These are phyloP conservation scores for Stephanodiscus triporus DNA, from an alignment of 108 stramenopile genomes.

Conservation along the genomic window DNA sequence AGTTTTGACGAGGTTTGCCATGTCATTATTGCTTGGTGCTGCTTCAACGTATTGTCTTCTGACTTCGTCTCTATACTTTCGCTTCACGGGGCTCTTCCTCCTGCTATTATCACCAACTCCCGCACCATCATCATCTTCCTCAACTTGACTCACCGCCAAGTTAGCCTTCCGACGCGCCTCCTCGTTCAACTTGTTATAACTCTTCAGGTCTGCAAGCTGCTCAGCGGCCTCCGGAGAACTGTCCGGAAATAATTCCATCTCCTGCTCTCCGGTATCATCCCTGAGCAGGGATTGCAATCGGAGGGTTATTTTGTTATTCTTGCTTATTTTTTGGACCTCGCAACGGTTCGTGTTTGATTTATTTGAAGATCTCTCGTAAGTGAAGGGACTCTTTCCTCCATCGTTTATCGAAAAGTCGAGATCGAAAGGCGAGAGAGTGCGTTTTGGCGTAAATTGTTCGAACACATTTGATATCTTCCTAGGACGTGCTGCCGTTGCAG, in stretches of 20 bases:
- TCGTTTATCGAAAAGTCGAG: conserved; percentile 18
- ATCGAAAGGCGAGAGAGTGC: conserved; percentile 20
- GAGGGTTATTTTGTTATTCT: conserved; percentile 23
- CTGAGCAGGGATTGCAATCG: conserved; percentile 35
- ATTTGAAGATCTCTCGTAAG: background rate
- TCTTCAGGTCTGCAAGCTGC: conserved; percentile 43
- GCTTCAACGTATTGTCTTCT: background rate
- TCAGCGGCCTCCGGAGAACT: conserved; percentile 47
- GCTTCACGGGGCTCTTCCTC: background rate
- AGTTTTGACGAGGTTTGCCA: background rate
- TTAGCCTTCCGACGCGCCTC: conserved; percentile 47
- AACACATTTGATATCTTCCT: conserved; percentile 30
- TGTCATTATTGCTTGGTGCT: background rate
- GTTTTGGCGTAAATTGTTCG: conserved; percentile 43
- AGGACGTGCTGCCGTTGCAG: conserved; percentile 1
- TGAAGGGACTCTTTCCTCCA: background rate
- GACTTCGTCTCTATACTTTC: background rate
- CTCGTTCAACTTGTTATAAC: conserved; percentile 41
- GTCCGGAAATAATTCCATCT: conserved; percentile 30
- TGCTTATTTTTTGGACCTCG: background rate
- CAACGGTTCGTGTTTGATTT: background rate
- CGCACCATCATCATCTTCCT: conserved; percentile 17
- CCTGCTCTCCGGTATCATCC: conserved; percentile 45
- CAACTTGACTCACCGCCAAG: conserved; percentile 21
- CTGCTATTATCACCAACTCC: conserved; percentile 5